Conservation (phyloP, 2,329 filamentous ascomycete genomes). For the Orbilia oligospora region DNA sequence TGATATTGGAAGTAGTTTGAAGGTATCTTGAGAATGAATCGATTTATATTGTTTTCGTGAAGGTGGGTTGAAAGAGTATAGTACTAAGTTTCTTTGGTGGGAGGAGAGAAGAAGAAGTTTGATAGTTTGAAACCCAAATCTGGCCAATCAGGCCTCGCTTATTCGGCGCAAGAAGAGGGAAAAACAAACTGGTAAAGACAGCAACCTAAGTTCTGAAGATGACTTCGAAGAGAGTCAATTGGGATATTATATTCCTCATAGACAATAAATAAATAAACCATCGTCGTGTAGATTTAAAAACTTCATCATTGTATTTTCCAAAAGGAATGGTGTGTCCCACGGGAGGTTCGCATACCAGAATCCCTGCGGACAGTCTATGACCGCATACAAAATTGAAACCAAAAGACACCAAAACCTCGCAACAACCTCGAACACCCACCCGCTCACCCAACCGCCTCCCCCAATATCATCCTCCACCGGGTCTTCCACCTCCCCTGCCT, state of each 20-base stretch:
- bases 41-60: background rate
- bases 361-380: constrained; percentile 1
- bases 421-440: constrained; percentile 10
- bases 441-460: background rate
- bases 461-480: background rate
- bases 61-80: no score
- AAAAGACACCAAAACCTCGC: constrained; percentile 5
- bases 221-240: background rate
- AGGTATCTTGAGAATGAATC: background rate
- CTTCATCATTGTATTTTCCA: background rate
- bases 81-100: no score
- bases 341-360: no score
- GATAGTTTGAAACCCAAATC: background rate
- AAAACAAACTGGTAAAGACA: background rate
- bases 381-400: constrained; percentile 44
- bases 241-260: background rate
- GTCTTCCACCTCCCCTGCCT: background rate
- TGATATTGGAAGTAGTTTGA: constrained; percentile 4
- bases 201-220: background rate
- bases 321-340: no score
- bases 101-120: background rate
- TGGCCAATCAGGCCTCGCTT: constrained; percentile 59
- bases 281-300: background rate
- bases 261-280: background rate
- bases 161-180: constrained; percentile 24